Evolutionary conservation across 768 basidiomycete genomes (phyloP), one percentile per base, ranked within the genome.

Genomic region (Pulveroboletus sp.): DNA sequence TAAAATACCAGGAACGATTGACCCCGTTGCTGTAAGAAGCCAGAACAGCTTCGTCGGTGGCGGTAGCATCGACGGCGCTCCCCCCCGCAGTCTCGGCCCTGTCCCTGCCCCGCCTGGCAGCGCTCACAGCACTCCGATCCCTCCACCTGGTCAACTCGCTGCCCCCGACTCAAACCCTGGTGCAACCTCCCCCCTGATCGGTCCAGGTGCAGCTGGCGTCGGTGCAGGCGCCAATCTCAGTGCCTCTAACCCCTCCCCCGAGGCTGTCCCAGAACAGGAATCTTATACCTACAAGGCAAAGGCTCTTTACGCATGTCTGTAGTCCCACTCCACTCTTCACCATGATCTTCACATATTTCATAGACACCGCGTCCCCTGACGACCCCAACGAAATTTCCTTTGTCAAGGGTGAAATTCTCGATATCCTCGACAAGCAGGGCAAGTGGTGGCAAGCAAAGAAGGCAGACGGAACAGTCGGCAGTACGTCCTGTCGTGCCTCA

Each of bases 361-460:
- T 69, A 98, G 95, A 99, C 73, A 81, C 80, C 43, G 95, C 93
- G n/a, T 91, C 89, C 3, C 74, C 88, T 27, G 94, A 97, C 50
- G 96, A 99, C 67, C 90, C 94, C 11, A 96, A 90, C 63, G 96
- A 99, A 71, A 87, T 99, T 36, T 89, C 90, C 42, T 97, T 99
- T 69, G 62, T 72, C 45, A 97, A 97, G 68, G 92, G 93, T 47
- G 95, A 97, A 62, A 75, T 92, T 36, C 79, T 98, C 55, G 93
- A 96, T 55, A 87, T 98, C 47, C 68, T 93, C 50, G 94, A 98
- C 71, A 93, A 91, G 70, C 82, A 89, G 60, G 89, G 89, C 43
- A 90, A 92, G 64, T 92, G 91, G 91, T 93, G 91, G 91, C 89
- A 90, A 62, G 87, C 89, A 32, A 83, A 72, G 62, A 93, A 87